These are phyloP conservation scores for Ganoderma lucidum DNA, from an alignment of 1,284 basidiomycete genomes.

Conservation along the genomic window DNA sequence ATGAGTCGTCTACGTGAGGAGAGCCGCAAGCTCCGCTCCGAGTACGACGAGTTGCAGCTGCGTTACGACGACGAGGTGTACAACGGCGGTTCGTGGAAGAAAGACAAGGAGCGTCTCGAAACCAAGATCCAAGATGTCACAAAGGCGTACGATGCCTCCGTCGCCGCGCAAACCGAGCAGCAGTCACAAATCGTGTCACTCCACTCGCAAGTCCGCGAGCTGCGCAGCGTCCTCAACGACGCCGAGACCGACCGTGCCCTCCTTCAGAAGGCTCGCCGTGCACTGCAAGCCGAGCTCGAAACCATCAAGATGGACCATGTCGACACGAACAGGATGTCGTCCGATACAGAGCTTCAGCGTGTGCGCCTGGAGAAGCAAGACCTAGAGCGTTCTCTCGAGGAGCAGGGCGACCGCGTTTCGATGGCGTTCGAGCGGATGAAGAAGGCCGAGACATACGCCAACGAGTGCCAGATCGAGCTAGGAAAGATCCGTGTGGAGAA, in stretches of 20 bases:
- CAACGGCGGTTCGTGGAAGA: constrained; percentile 83
- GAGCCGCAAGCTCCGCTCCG: constrained; percentile 77
- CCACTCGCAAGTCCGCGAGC: constrained; percentile 85
- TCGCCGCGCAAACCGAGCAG: constrained; percentile 77
- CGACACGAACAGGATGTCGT: constrained; percentile 74
- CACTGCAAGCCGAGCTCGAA: constrained; percentile 82
- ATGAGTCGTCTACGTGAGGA: constrained; percentile 82
- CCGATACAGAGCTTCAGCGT: constrained; percentile 78
- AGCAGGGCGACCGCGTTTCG: constrained; percentile 76
- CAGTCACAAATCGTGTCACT: constrained; percentile 85
- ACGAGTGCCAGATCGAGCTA: constrained; percentile 78
- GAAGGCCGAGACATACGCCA: constrained; percentile 79
- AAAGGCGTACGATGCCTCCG: constrained; percentile 81
- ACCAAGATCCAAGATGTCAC: constrained; percentile 81
- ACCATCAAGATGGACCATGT: constrained; percentile 80
- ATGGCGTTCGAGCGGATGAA: constrained; percentile 82
- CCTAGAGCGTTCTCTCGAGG: constrained; percentile 79
- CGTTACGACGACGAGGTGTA: constrained; percentile 82
- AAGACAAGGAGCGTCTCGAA: constrained; percentile 86
- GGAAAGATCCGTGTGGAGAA: constrained; percentile 81
- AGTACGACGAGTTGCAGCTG: constrained; percentile 80
- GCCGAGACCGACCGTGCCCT: constrained; percentile 83
- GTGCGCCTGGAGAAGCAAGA: constrained; percentile 83
- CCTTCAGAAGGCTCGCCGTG: constrained; percentile 83
- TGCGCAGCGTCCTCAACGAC: constrained; percentile 82